A percentile compares a stretch with the other conserved stretches of the same genome.
These are phyloP conservation scores for Chlamydomonas sp. DNA, from an alignment of 139 green algal species.

Conservation along the genomic window DNA sequence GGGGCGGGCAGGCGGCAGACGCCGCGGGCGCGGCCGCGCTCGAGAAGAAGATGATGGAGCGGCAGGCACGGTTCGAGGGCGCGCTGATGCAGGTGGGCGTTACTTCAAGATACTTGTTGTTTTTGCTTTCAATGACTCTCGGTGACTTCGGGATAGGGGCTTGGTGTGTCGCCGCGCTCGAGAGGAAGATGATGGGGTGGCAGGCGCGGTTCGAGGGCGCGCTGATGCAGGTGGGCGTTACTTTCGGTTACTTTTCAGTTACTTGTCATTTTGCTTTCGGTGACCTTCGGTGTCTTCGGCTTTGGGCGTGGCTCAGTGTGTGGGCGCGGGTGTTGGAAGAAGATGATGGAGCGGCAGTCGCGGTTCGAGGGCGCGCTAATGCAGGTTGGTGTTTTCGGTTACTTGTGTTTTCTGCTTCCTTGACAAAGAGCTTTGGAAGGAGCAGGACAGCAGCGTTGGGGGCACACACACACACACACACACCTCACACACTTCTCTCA, in stretches of 20 bases:
- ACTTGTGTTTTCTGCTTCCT: neutral
- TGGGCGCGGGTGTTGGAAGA: neutral
- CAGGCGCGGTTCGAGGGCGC: constrained; percentile 35
- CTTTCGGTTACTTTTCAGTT: neutral
- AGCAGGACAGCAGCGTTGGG: no score
- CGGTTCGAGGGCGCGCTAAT: no score
- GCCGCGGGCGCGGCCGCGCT: constrained; percentile 15
- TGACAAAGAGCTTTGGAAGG: no score
- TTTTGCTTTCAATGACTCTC: no score
- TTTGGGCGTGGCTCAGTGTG: neutral
- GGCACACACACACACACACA: no score
- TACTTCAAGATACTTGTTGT: no score
- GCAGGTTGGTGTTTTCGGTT: neutral
- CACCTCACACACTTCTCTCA: no score
- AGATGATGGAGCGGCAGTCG: no score
- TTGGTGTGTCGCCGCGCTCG: constrained; percentile 19
- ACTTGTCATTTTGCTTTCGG: neutral
- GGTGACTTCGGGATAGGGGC: no score
- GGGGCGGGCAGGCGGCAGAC: no score
- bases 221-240: constrained; percentile 33
- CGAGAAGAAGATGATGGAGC: constrained; percentile 28
- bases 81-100: constrained; percentile 45
- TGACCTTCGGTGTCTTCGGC: neutral
- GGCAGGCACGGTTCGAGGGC: constrained; percentile 32
- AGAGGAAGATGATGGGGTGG: constrained; percentile 26